phyloP scores from a whole-genome alignment of 2,329 filamentous ascomycete species.

The Cordyceps fumosorosea region DNA sequence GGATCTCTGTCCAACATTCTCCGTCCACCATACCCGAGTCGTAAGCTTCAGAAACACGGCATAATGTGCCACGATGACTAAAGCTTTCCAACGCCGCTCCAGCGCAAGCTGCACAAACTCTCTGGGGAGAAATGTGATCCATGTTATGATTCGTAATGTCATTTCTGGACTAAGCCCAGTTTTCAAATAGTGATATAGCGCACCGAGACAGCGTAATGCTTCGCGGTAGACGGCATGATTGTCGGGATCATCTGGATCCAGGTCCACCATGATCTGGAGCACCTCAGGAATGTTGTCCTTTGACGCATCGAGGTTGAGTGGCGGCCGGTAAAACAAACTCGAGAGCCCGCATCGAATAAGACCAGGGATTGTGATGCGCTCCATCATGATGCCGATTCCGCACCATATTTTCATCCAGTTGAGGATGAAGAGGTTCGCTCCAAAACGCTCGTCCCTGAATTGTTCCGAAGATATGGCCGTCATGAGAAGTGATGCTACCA shows the following conservation, averaged over 20 bases:
- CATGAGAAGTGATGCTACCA: slow-evolving; percentile 45
- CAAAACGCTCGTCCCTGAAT: slow-evolving; percentile 41
- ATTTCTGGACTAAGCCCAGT: slow-evolving; percentile 39
- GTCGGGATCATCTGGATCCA: slow-evolving; percentile 25
- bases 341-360: neutral
- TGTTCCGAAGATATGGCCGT: slow-evolving; percentile 43
- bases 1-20: slow-evolving; percentile 41
- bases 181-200: slow-evolving; percentile 43
- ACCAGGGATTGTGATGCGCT: neutral
- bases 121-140: slow-evolving; percentile 43
- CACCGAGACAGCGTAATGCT: slow-evolving; percentile 43
- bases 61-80: slow-evolving; percentile 48
- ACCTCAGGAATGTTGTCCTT: neutral
- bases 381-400: slow-evolving; percentile 30
- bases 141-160: slow-evolving; percentile 44
- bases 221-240: slow-evolving; percentile 32
- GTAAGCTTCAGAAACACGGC: slow-evolving; percentile 43
- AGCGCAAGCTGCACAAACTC: slow-evolving; percentile 38
- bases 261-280: neutral
- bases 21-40: slow-evolving; percentile 43
- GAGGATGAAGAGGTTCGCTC: slow-evolving; percentile 39
- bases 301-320: neutral
- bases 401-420: slow-evolving; percentile 52
- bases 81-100: slow-evolving; percentile 35
- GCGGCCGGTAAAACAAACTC: slow-evolving; percentile 2